Conservation (phyloP, 2,329 filamentous ascomycete genomes). For the Lecanicillium sp. region DNA sequence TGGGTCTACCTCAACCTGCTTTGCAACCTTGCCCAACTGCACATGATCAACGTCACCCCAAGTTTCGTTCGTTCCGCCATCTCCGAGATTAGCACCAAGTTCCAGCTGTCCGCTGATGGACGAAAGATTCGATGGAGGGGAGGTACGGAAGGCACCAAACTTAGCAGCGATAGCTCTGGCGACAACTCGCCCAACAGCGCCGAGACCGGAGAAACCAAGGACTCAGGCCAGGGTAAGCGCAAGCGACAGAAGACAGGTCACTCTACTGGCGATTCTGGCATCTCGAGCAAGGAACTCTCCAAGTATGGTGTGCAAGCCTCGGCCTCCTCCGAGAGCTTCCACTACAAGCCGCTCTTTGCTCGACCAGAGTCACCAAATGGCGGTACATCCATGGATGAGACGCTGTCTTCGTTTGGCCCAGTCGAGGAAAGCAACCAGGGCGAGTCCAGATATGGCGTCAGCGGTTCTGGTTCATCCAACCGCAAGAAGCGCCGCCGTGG, state of each 20-base stretch:
- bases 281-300: conserved; percentile 28
- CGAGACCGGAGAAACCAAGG: conserved; percentile 41
- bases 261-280: conserved; percentile 26
- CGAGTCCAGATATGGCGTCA: conserved; percentile 38
- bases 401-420: conserved; percentile 38
- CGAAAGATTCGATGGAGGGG: conserved; percentile 76
- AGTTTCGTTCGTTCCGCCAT: conserved; percentile 71
- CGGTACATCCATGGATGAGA: conserved; percentile 40
- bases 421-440: conserved; percentile 41
- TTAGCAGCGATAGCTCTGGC: conserved; percentile 55
- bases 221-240: conserved; percentile 31
- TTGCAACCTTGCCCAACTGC: conserved; percentile 74
- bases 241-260: conserved; percentile 38
- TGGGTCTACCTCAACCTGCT: conserved; percentile 81
- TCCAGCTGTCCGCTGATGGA: conserved; percentile 71
- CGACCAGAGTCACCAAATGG: conserved; percentile 40
- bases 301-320: conserved; percentile 31
- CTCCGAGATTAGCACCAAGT: conserved; percentile 60
- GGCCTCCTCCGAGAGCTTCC: conserved; percentile 41
- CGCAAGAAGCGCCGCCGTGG: conserved; percentile 51
- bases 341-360: conserved; percentile 57
- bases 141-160: conserved; percentile 54
- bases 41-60: conserved; percentile 75
- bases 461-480: conserved; percentile 39
- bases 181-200: conserved; percentile 39